Base-by-base conservation (phyloP, 1,139 yeast genomes). In the Taphrina populina region DNA sequence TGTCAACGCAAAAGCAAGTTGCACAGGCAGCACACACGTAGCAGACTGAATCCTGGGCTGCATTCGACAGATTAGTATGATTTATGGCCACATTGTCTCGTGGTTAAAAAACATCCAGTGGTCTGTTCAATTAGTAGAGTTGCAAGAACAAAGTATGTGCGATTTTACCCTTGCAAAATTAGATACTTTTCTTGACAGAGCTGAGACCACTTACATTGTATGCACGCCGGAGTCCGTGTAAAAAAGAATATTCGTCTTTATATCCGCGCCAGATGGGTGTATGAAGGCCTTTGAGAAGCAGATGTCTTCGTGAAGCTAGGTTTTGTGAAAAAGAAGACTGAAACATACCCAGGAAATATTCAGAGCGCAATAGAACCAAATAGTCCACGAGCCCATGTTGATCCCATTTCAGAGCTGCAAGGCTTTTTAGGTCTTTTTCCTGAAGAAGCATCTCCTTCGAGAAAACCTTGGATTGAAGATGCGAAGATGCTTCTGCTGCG, bases 41-140 rank as follows among this genome's bases (percentile, higher is more conserved):
- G n/a, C n/a, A n/a, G n/a, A n/a, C n/a, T n/a, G n/a, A n/a, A n/a
- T n/a, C n/a, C n/a, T n/a, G n/a, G n/a, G n/a, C n/a, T n/a, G n/a
- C n/a, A n/a, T n/a, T n/a, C n/a, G n/a, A n/a, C n/a, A n/a, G n/a
- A n/a, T n/a, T n/a, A n/a, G n/a, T n/a, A n/a, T 11, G 30, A 27
- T n/a, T 39, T 19, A 39, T 11, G 44, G 44, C 44, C 44, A 39
- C 29, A 39, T 39, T 13, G 44, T 24, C 30, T 39, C 44, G 30
- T 21, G 44, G 11, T 11, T 23, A 23, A 39, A 39, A 19, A 39
- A 39, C 23, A 39, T 11, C 44, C 44, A 39, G 21, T 39, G 30
- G 30, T 13, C 30, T 11, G 8, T n/a, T n/a, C 11, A 33, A 8
- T 8, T 33, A 11, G 30, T 8, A 8, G n/a, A n/a, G 30, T 7